phyloP scores from a whole-genome alignment of 2,329 filamentous ascomycete genomes.

The Venturia aucupariae region DNA sequence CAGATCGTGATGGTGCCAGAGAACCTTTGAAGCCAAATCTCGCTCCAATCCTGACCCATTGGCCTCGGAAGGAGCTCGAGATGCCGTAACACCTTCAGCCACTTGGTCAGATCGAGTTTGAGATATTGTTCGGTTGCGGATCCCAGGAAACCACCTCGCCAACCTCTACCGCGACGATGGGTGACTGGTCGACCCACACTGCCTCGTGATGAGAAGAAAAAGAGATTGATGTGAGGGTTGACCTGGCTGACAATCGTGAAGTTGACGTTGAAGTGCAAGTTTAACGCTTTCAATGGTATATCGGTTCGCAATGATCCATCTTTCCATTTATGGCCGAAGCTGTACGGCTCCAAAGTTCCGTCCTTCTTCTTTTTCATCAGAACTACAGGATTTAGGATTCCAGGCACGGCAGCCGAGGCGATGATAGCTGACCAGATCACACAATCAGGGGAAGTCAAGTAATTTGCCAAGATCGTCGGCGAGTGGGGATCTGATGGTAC shows the following conservation, averaged over 20 bases:
- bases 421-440: slow-evolving; percentile 97
- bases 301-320: slow-evolving; percentile 91
- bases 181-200: slow-evolving; percentile 89
- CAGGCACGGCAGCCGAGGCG: slow-evolving; percentile 89
- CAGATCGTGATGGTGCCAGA: slow-evolving; percentile 93
- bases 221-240: slow-evolving; percentile 96
- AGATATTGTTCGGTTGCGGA: slow-evolving; percentile 89
- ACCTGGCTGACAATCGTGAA: slow-evolving; percentile 85
- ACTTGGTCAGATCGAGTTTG: slow-evolving; percentile 94
- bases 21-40: slow-evolving; percentile 93
- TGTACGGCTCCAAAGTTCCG: slow-evolving; percentile 75
- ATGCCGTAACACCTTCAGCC: slow-evolving; percentile 89
- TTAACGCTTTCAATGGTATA: slow-evolving; percentile 87
- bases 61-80: slow-evolving; percentile 85
- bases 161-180: slow-evolving; percentile 84
- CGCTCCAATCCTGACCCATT: slow-evolving; percentile 90
- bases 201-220: slow-evolving; percentile 94
- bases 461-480: slow-evolving; percentile 85
- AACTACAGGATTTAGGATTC: slow-evolving; percentile 90
- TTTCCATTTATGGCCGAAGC: slow-evolving; percentile 99
- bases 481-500: slow-evolving; percentile 94
- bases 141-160: slow-evolving; percentile 91
- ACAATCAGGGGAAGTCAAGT: slow-evolving; percentile 89
- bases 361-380: slow-evolving; percentile 77
- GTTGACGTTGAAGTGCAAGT: slow-evolving; percentile 96